Base-by-base conservation (phyloP, 352 stramenopile species). In the Globisporangium splendens region DNA sequence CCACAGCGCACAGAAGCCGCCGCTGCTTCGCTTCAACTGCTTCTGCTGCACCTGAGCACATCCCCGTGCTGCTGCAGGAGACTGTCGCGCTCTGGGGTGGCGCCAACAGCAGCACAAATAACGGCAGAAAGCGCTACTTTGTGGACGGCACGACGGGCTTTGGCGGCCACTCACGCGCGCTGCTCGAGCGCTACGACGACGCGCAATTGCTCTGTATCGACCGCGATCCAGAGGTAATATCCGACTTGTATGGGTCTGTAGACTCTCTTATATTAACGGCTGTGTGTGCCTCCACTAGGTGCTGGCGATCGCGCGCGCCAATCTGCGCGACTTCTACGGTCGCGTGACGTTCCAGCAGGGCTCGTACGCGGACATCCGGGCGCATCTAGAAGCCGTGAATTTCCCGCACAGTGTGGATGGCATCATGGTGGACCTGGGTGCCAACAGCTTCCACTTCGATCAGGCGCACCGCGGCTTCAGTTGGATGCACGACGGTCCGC, bases 391-490 rank as follows among this genome's bases (percentile, higher is more conserved):
- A 0, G 47, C 53, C 18, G 63, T 62, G 14, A 66, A 60, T 8
- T 89, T 91, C 47, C 76, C 78, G 4, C 31, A 52, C 8, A 47
- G 76, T 43, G 82, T 91, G 5, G 72, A 87, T 42, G 84, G 84
- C 41, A 80, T 90, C 54, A 66, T 89, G 46, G 79, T 93, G 31
- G 84, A 93, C 61, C 73, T 93, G 11, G 84, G 84, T 11, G 84
- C 80, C 31, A 93, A 93, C 57, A 93, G 84, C 62, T 89, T 87
- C 54, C 84, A 93, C 68, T 88, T 92, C 51, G 84, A 93, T 55
- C 69, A 78, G 47, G 63, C 74, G 11, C 67, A 72, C 33, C 76
- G 84, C 28, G 84, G 84, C 17, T 91, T 93, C 61, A 91, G 82
- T 67, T 81, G 79, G 46, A 63, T 84, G 54, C 76, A 79, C 51